Percentiles rank a stretch among this genome's conserved stretches.
phyloP scores from a whole-genome alignment of 2,329 filamentous ascomycete genomes.

The Trichoderma harzianum region DNA sequence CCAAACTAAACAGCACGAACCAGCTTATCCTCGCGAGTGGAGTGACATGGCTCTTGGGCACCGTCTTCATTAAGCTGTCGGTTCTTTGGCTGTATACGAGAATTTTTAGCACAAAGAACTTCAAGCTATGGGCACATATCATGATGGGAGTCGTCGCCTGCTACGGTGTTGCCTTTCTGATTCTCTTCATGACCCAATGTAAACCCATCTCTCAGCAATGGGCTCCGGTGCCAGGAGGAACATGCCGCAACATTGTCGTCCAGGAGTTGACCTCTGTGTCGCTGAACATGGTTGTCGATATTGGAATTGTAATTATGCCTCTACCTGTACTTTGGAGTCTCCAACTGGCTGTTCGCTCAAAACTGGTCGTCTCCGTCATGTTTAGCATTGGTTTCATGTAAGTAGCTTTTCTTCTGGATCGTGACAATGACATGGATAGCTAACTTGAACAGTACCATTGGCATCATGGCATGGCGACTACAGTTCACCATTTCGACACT shows the following conservation, averaged over 20 bases:
- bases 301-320: not conserved
- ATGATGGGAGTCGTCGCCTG: not conserved
- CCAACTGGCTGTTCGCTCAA: not conserved
- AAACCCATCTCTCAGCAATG: not conserved
- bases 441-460: not conserved
- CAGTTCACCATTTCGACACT: conserved; percentile 21
- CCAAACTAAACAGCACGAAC: not conserved
- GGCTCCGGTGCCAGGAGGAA: not conserved
- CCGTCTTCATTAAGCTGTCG: not conserved
- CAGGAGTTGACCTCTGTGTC: not conserved
- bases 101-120: not conserved
- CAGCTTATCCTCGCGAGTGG: not conserved
- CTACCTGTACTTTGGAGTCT: not conserved
- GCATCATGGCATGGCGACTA: not conserved
- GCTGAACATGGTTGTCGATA: not conserved
- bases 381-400: not conserved
- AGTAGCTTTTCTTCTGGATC: not conserved
- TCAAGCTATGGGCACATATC: not conserved
- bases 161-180: not conserved
- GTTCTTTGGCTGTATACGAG: not conserved
- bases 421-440: not conserved
- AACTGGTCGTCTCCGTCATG: not conserved
- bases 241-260: not conserved
- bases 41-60: not conserved
- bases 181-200: not conserved